Conservation (phyloP, 345 rosid genomes). For the Citrus inodora region DNA sequence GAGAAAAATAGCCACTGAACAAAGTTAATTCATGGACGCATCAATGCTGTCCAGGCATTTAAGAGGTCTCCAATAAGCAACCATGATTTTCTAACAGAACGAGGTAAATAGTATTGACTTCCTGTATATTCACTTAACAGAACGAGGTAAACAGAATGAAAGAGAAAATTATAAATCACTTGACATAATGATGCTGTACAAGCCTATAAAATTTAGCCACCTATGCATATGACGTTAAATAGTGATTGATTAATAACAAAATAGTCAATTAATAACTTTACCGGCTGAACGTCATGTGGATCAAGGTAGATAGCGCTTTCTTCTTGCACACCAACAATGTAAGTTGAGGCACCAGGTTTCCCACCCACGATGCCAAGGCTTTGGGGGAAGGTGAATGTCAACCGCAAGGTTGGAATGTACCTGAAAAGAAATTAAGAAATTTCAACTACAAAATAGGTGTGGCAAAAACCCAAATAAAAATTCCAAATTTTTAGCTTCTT, state of each 20-base stretch:
- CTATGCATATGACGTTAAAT: neutral
- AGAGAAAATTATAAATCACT: neutral
- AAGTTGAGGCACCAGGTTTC: conserved; percentile 87
- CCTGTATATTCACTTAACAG: neutral
- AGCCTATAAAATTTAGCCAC: neutral
- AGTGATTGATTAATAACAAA: neutral
- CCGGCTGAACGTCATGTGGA: conserved; percentile 86
- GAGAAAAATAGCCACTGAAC: neutral
- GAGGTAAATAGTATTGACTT: neutral
- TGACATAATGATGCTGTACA: neutral
- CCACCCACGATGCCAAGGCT: conserved; percentile 96
- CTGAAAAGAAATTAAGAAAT: conserved; percentile 33
- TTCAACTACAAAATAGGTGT: neutral
- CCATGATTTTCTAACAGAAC: neutral
- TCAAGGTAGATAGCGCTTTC: conserved; percentile 80
- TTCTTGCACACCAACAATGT: conserved; percentile 88
- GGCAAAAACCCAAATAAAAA: neutral
- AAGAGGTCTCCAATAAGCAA: neutral
- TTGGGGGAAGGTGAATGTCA: conserved; percentile 82
- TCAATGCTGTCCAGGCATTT: neutral
- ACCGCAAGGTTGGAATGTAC: conserved; percentile 73
- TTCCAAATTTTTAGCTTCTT: neutral
- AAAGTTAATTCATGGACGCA: neutral
- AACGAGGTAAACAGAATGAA: neutral
- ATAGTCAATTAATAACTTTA: conserved; percentile 19